Conservation (phyloP, 2,329 filamentous ascomycete genomes). For the Colletotrichum tropicale region DNA sequence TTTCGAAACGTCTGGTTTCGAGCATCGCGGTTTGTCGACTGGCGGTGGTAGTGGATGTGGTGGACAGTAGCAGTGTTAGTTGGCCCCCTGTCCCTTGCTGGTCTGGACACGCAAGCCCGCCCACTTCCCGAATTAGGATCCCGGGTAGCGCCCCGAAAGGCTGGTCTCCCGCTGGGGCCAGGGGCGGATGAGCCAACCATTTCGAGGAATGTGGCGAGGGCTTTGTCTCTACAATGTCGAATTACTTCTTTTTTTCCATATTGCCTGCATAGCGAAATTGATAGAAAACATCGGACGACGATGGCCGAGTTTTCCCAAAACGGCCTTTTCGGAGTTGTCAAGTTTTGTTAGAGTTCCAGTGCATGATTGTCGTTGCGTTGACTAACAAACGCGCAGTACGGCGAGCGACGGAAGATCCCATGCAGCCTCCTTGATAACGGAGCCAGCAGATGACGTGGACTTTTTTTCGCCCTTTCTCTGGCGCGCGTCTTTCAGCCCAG, state of each 20-base stretch:
- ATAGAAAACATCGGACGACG: background rate
- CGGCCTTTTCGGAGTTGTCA: background rate
- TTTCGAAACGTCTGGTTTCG: constrained; percentile 9
- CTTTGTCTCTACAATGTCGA: background rate
- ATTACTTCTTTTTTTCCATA: background rate
- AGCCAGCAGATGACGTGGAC: background rate
- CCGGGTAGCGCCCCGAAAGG: constrained; percentile 5
- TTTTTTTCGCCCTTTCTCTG: background rate
- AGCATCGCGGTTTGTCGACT: background rate
- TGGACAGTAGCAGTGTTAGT: background rate
- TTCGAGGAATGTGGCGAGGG: background rate
- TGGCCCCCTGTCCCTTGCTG: background rate
- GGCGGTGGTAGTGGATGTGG: background rate
- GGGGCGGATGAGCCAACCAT: background rate
- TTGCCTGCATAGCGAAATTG: background rate
- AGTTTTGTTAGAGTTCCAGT: background rate
- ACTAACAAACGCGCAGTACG: background rate
- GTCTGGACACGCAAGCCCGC: constrained; percentile 11
- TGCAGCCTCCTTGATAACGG: background rate
- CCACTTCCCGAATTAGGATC: constrained; percentile 12
- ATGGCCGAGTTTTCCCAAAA: background rate
- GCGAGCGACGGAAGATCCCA: background rate
- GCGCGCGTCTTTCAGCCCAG: background rate
- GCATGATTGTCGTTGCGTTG: background rate
- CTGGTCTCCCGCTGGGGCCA: background rate